phyloP scores from a whole-genome alignment of 2,329 filamentous ascomycete genomes.

The Aureobasidium sp. region DNA sequence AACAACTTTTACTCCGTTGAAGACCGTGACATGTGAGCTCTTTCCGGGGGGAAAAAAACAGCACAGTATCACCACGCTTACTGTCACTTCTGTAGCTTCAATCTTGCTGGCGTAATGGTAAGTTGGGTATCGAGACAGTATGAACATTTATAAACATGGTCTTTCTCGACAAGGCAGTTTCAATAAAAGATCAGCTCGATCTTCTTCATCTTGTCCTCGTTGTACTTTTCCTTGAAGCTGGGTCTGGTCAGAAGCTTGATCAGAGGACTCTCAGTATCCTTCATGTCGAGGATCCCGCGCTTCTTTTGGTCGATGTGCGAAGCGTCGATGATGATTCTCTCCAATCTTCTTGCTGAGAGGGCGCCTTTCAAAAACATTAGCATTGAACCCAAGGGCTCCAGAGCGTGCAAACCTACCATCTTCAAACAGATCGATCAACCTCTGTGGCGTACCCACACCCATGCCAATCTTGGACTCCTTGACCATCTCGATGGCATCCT shows the following conservation, averaged over 20 bases:
- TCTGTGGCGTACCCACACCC: conserved; percentile 80
- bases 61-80: no score
- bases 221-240: conserved; percentile 65
- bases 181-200: conserved; percentile 59
- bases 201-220: conserved; percentile 43
- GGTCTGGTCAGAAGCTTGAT: conserved; percentile 64
- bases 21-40: no score
- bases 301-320: conserved; percentile 95
- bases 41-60: no score
- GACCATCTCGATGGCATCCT: conserved; percentile 74
- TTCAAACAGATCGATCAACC: conserved; percentile 75
- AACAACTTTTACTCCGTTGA: no score
- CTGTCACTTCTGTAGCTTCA: no score
- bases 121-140: neutral
- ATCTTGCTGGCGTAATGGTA: neutral
- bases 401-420: conserved; percentile 51
- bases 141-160: neutral
- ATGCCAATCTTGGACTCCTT: conserved; percentile 66
- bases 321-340: conserved; percentile 79
- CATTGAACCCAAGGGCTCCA: conserved; percentile 14
- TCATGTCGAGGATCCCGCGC: conserved; percentile 89
- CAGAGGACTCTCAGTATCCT: conserved; percentile 78
- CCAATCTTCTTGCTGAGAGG: conserved; percentile 62
- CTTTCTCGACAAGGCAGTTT: neutral
- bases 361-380: conserved; percentile 46